Evolutionary conservation across 73 alveolate species (phyloP).

Genomic region (Paramecium caudatum): DNA sequence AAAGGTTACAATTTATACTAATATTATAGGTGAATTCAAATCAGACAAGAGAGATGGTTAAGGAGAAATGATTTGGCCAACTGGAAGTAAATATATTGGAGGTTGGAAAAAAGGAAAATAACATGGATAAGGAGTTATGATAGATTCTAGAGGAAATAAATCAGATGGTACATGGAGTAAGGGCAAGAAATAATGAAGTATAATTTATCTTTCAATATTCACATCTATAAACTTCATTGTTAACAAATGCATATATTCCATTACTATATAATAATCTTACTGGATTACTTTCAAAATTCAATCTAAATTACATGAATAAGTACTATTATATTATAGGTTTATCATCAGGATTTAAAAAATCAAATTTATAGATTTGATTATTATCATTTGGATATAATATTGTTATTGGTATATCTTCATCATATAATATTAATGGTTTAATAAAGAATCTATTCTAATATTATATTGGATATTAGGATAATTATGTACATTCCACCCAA

Average conservation of each 20-base stretch:
- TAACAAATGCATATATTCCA: not conserved
- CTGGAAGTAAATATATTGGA: constrained; percentile 44
- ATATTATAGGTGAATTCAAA: not conserved
- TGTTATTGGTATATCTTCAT: not conserved
- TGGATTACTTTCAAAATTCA: not conserved
- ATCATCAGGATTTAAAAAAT: constrained; percentile 29
- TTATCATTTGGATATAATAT: constrained; percentile 40
- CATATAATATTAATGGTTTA: constrained; percentile 40
- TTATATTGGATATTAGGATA: not conserved
- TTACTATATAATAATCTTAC: constrained; percentile 13
- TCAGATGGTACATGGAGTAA: constrained; percentile 27
- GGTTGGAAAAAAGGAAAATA: constrained; percentile 29
- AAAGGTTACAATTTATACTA: not conserved
- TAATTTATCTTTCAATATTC: not conserved
- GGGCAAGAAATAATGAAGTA: constrained; percentile 36
- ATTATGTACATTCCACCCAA: constrained; percentile 28
- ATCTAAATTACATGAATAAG: not conserved
- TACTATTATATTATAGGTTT: constrained; percentile 23
- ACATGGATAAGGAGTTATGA: constrained; percentile 24
- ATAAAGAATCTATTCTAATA: constrained; percentile 15
- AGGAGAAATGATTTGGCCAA: constrained; percentile 75
- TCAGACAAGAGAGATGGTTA: constrained; percentile 50
- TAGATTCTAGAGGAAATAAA: not conserved
- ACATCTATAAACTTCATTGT: not conserved
- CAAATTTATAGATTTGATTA: not conserved